Evolutionary conservation across 2,329 filamentous ascomycete genomes (phyloP), one percentile per base, ranked within the genome.

Genomic region (Monosporascus sp.): DNA sequence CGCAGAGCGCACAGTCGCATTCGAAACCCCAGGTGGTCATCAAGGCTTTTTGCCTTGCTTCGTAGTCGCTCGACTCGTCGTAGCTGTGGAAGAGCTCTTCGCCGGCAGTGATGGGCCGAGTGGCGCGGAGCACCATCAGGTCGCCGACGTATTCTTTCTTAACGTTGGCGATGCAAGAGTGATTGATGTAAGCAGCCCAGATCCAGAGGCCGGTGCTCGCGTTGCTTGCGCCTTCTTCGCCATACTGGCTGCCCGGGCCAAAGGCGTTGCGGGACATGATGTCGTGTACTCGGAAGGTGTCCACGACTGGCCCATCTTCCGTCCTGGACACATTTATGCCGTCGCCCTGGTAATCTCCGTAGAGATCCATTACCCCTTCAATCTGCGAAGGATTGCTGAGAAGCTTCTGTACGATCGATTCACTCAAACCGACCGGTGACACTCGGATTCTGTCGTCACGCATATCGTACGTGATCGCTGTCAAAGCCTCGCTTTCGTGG

Each of bases 181-280:
- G 73, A 47, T 76, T 76, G 53, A 73, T 68, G 52, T 72, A 72
- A 0, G 72, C 68, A 3, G 71, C 67, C 5, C 64, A 57, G 1
- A 66, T 59, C 72, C 72, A 76, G 25, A 76, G 57, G 2, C 72
- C 73, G 0, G 67, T 65, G 46, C 68, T 72, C 1, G 69, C 59
- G 35, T 67, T 70, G 3, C 60, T 60, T 0, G 64, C 52, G 9
- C 60, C 61, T 38, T 68, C 67, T 2, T 65, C 63, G 1, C 58
- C 55, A 0, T 56, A 58, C 47, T 68, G 65, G 44, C 56, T 59
- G 1, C 63, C 66, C 1, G 59, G 57, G 0, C 70, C 70, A 38
- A 69, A 70, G 1, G 63, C 66, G 39, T 70, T 70, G 37, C 63
- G 61, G 2, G 63, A 66, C 2, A 69, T 54, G 25, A 70, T 65